Evolutionary conservation across 345 rosid species (phyloP).

Genomic region (Erodium maritimum): DNA sequence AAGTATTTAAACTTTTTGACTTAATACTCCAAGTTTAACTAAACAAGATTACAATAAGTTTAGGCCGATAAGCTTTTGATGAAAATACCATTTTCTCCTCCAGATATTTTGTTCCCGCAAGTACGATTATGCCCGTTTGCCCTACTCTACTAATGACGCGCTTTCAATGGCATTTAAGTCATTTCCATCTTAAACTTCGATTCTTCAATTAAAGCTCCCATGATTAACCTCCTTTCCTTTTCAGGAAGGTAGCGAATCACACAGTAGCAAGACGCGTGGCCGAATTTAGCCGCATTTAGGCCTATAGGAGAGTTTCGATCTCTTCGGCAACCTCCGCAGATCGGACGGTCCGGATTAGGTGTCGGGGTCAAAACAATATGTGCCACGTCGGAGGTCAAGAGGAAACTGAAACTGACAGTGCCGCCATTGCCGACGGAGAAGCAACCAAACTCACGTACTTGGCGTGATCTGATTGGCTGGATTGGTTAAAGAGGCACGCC

Average conservation of each 20-base stretch:
- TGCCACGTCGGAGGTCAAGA: not conserved
- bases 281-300: not conserved
- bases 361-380: not conserved
- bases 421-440: not conserved
- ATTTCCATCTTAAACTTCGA: too few relatives aligned
- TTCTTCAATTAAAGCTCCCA: too few relatives aligned
- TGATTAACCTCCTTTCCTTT: not conserved
- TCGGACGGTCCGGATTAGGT: not conserved
- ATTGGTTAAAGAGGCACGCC: not conserved
- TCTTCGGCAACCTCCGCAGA: not conserved
- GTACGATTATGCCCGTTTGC: too few relatives aligned
- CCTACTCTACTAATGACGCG: too few relatives aligned
- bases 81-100: too few relatives aligned
- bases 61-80: too few relatives aligned
- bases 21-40: too few relatives aligned
- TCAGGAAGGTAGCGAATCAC: not conserved
- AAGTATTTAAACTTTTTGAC: too few relatives aligned
- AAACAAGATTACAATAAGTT: too few relatives aligned
- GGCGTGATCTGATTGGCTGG: not conserved
- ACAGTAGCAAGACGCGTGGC: not conserved
- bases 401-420: not conserved
- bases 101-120: too few relatives aligned
- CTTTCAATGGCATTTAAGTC: not conserved
- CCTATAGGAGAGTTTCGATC: not conserved
- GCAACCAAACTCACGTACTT: not conserved